A percentile compares a stretch with the other conserved stretches of the same genome.
phyloP scores from a whole-genome alignment of 352 stramenopile species.

The Aphanomyces stellatus region DNA sequence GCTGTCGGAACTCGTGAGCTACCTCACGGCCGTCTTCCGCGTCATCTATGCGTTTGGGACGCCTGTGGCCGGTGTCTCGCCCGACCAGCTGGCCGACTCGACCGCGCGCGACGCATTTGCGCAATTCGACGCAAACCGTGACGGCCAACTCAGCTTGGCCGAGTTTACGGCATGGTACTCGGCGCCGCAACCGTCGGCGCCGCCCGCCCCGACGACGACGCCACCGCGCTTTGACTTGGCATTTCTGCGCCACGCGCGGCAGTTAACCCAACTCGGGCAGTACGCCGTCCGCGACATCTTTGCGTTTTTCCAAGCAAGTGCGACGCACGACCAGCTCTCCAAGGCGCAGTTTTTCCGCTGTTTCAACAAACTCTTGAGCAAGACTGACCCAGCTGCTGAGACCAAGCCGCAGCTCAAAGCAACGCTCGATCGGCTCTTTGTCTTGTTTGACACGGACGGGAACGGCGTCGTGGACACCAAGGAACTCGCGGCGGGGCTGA shows the following conservation, averaged over 20 bases:
- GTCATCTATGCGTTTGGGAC: constrained; percentile 58
- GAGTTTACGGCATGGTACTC: constrained; percentile 25
- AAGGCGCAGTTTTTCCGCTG: constrained; percentile 69
- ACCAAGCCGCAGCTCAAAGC: constrained; percentile 9
- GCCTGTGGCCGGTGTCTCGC: constrained; percentile 41
- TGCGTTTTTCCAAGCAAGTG: constrained; percentile 71
- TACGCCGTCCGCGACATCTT: constrained; percentile 85
- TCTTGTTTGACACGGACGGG: constrained; percentile 69
- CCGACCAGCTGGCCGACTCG: constrained; percentile 58
- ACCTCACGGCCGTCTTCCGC: constrained; percentile 73
- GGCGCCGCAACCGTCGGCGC: constrained; percentile 3
- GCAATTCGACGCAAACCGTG: constrained; percentile 42
- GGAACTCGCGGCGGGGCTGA: constrained; percentile 76
- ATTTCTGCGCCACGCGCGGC: constrained; percentile 59
- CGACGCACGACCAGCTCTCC: constrained; percentile 54
- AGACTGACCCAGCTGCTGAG: constrained; percentile 37
- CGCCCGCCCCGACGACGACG: constrained; percentile 1
- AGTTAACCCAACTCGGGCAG: constrained; percentile 63
- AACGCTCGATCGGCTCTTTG: constrained; percentile 51
- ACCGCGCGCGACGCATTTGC: constrained; percentile 64
- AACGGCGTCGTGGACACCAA: constrained; percentile 80
- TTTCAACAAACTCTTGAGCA: constrained; percentile 72
- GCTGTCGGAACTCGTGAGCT: constrained; percentile 77
- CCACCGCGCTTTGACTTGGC: constrained; percentile 15
- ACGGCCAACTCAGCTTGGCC: constrained; percentile 23